A percentile compares a stretch with the other conserved stretches of the same genome.
These are phyloP conservation scores for Teratosphaeria zuluensis DNA, from an alignment of 2,329 filamentous ascomycete genomes.

Conservation along the genomic window DNA sequence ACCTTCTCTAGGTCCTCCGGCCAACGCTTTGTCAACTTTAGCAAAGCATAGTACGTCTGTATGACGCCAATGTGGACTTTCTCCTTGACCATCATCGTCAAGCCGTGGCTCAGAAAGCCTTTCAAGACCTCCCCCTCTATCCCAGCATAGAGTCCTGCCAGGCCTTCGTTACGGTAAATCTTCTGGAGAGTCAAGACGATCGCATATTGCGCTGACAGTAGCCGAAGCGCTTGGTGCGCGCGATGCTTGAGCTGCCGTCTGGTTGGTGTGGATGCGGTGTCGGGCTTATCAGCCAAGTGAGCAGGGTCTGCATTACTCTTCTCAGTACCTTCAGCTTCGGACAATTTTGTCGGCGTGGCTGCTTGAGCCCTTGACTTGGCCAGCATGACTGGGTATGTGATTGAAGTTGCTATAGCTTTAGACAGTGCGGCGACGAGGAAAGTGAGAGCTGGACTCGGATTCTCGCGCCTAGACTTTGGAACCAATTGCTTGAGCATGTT, in stretches of 20 bases:
- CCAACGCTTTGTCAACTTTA: constrained; percentile 38
- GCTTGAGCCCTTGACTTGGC: constrained; percentile 74
- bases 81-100: constrained; percentile 82
- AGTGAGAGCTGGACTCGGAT: constrained; percentile 45
- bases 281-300: constrained; percentile 8
- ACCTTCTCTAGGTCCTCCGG: constrained; percentile 29
- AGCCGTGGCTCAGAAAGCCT: constrained; percentile 75
- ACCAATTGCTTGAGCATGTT: constrained; percentile 58
- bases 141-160: constrained; percentile 63
- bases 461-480: constrained; percentile 40
- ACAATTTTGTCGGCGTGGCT: constrained; percentile 27
- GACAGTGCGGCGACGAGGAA: constrained; percentile 65
- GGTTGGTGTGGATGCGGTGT: constrained; percentile 4
- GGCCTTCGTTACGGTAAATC: constrained; percentile 47
- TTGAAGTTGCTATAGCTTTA: constrained; percentile 64
- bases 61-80: constrained; percentile 63
- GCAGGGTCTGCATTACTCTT: constrained; percentile 10
- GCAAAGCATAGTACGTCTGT: constrained; percentile 57
- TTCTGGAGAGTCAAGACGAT: constrained; percentile 20
- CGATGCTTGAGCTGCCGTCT: constrained; percentile 1
- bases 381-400: constrained; percentile 79
- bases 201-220: constrained; percentile 22
- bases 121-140: constrained; percentile 68
- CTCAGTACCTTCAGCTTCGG: constrained; percentile 18
- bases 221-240: constrained; percentile 3